These are phyloP conservation scores for Candolleomyces efflorescens DNA, from an alignment of 768 basidiomycete species.

Conservation along the genomic window DNA sequence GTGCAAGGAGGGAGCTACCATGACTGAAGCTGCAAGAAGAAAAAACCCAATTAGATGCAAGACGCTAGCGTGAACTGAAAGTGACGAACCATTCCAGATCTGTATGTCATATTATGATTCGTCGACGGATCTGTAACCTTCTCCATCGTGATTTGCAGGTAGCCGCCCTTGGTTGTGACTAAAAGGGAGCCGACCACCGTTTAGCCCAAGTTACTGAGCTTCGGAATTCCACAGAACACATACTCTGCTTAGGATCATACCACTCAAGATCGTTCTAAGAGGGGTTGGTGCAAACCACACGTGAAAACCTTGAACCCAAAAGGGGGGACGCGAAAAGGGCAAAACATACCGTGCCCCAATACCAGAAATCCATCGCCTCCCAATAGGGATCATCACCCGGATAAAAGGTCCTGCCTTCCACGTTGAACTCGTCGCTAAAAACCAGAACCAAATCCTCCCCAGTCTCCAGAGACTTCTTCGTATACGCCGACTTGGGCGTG, in stretches of 20 bases:
- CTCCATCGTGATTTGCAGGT: constrained; percentile 62
- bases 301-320: too few relatives aligned
- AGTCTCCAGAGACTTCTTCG: constrained; percentile 45
- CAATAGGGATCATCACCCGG: constrained; percentile 56
- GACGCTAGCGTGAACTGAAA: background rate
- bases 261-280: constrained; percentile 63
- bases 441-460: constrained; percentile 42
- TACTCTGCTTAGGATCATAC: constrained; percentile 49
- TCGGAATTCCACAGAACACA: background rate
- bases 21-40: constrained; percentile 21
- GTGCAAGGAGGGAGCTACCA: constrained; percentile 17
- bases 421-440: constrained; percentile 73
- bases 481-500: constrained; percentile 51
- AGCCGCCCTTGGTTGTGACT: constrained; percentile 58
- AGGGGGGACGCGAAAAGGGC: constrained; percentile 2
- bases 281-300: too few relatives aligned
- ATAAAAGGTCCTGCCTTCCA: constrained; percentile 57
- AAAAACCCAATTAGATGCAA: too few relatives aligned
- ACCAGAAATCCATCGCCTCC: constrained; percentile 49
- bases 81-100: constrained; percentile 34
- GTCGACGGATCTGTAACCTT: constrained; percentile 32
- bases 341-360: constrained; percentile 45
- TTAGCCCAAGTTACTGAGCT: background rate
- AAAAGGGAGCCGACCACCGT: constrained; percentile 12
- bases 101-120: constrained; percentile 65